These are phyloP conservation scores for Mycena kentingensis DNA, from an alignment of 768 basidiomycete genomes.

Conservation along the genomic window DNA sequence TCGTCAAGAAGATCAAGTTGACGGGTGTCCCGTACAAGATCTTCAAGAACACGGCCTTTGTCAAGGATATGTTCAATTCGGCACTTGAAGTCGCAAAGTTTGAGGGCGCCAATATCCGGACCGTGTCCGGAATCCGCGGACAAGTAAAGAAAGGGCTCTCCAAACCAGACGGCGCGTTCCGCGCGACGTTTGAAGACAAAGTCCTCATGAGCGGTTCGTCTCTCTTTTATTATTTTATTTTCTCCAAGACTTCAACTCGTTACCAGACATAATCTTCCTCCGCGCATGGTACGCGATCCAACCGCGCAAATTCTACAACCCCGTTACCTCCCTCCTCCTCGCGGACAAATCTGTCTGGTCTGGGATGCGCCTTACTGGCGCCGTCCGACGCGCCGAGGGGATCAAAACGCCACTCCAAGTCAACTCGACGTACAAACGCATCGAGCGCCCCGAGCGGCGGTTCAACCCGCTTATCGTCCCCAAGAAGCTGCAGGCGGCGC, in stretches of 20 bases:
- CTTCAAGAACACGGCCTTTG: slow-evolving; percentile 98
- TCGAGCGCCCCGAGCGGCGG: slow-evolving; percentile 77
- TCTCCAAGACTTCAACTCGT: slow-evolving; percentile 1
- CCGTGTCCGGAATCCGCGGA: slow-evolving; percentile 93
- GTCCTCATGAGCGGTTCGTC: slow-evolving; percentile 88
- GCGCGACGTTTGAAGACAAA: slow-evolving; percentile 99
- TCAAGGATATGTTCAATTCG: slow-evolving; percentile 95
- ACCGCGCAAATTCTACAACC: slow-evolving; percentile 95
- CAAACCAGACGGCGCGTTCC: slow-evolving; percentile 95
- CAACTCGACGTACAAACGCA: slow-evolving; percentile 86
- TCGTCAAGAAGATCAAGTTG: slow-evolving; percentile 97
- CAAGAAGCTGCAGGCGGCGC: slow-evolving; percentile 83
- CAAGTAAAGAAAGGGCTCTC: slow-evolving; percentile 94
- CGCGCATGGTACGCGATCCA: slow-evolving; percentile 96
- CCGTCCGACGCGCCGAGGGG: slow-evolving; percentile 84
- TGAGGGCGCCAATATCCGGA: slow-evolving; percentile 94
- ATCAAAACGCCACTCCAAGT: slow-evolving; percentile 77
- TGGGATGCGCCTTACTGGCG: slow-evolving; percentile 95
- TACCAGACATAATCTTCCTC: slow-evolving; percentile 87
- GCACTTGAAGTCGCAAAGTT: slow-evolving; percentile 97
- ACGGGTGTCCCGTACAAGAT: slow-evolving; percentile 96
- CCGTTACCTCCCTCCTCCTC: slow-evolving; percentile 87
- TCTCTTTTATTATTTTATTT: slow-evolving; percentile 4
- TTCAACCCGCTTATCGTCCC: slow-evolving; percentile 92
- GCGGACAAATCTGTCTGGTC: slow-evolving; percentile 82